Conservation (phyloP, 805 yeast species). For the Cyberlindnera meyerae region DNA sequence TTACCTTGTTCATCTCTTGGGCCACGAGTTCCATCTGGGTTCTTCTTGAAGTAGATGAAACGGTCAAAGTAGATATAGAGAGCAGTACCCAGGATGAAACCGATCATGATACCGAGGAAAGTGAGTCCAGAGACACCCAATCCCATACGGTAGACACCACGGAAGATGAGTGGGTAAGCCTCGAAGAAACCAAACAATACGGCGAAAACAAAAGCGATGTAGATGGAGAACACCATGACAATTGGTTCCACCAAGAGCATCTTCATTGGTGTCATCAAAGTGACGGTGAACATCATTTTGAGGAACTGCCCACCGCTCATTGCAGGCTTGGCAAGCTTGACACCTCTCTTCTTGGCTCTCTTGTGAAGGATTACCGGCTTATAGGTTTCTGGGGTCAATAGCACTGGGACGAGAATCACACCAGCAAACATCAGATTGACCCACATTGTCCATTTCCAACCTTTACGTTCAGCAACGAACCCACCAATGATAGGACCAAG, state of each 20-base stretch:
- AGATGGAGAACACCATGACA: constrained; percentile 61
- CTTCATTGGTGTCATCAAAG: constrained; percentile 57
- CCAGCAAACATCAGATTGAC: constrained; percentile 66
- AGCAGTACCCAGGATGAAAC: constrained; percentile 51
- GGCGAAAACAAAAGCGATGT: constrained; percentile 71
- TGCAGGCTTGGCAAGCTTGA: constrained; percentile 38
- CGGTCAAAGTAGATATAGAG: constrained; percentile 49
- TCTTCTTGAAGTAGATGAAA: constrained; percentile 45
- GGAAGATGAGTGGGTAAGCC: constrained; percentile 70
- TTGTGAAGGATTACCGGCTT: constrained; percentile 56
- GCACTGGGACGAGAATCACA: constrained; percentile 40
- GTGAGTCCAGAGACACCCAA: constrained; percentile 63
- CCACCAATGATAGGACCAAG: constrained; percentile 74
- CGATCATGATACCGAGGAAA: constrained; percentile 68
- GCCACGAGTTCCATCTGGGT: constrained; percentile 61
- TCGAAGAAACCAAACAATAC: constrained; percentile 77
- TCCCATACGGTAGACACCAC: constrained; percentile 56
- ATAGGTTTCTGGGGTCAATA: constrained; percentile 62
- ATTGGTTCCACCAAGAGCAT: constrained; percentile 75
- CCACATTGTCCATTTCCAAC: constrained; percentile 73
- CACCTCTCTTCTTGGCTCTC: constrained; percentile 58
- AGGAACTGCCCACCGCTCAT: constrained; percentile 35
- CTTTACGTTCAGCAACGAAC: constrained; percentile 54
- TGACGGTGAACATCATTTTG: constrained; percentile 41
- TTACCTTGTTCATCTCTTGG: constrained; percentile 45